Evolutionary conservation across 2,329 filamentous ascomycete genomes (phyloP), one percentile per base, ranked within the genome.

Genomic region (Cladorrhinum sp.): DNA sequence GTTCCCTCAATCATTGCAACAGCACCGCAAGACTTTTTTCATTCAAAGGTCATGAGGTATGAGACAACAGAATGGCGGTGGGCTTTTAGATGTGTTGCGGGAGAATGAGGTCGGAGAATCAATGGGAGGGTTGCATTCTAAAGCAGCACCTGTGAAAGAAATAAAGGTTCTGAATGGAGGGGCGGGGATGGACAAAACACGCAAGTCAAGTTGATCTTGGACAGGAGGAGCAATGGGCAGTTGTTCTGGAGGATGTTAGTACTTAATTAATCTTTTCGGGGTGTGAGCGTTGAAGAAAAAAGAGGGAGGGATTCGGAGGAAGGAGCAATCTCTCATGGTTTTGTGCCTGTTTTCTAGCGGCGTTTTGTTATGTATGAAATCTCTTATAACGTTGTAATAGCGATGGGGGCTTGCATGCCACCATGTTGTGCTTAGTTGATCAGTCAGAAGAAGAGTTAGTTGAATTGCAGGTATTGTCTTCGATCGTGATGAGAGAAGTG

Each of bases 351-450:
- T 56, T n/a, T 56, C 53, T 56, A 56, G 53, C 53, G 53, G 53
- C 38, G 36, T 56, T 18, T 56, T 45, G 41, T 45, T 45, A 45
- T 59, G 57, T 59, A 59, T 59, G 52, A 50, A 59, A 51, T 59
- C 27, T 59, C 50, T 50, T 59, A 59, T 48, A 50, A 53, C 24
- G 24, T 62, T 62, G 57, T 62, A 62, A 62, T 62, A 57, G 48
- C 29, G 56, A 53, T 58, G 53, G 24, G 53, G 38, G 36, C 53
- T 9, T 49, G 22, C n/a, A 38, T 49, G 53, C 13, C 9, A 22
- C 36, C 53, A 22, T 56, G 53, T 56, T 56, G 22, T 50, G 24
- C 49, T 50, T 18, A 20, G 49, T 25, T 16, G 41, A 48, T 8
- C 25, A 8, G 41, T 36, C 32, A 36, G 32, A 36, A 36, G 32